Percentiles rank a stretch among this genome's conserved stretches.
These are phyloP conservation scores for Fraxinus greggii DNA, from an alignment of 305 asterid genomes.

Conservation along the genomic window DNA sequence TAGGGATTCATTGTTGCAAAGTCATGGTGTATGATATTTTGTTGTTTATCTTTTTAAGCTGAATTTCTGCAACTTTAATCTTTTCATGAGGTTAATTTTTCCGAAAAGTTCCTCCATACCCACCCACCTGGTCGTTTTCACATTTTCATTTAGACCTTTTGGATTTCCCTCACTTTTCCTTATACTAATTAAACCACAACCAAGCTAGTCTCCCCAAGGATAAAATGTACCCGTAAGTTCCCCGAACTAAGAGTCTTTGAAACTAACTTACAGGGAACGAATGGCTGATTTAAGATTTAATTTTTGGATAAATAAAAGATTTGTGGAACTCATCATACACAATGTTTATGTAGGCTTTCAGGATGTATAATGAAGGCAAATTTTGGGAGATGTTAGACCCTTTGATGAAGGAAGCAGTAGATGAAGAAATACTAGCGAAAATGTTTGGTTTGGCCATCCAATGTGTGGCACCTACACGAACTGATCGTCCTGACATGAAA, in stretches of 20 bases:
- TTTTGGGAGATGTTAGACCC: constrained; percentile 70
- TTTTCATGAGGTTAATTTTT: neutral
- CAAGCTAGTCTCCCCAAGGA: neutral
- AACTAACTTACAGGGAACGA: neutral
- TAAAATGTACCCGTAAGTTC: neutral
- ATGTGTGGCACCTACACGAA: constrained; percentile 89
- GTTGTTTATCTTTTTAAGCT: neutral
- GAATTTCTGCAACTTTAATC: neutral
- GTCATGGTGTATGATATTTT: neutral
- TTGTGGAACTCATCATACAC: neutral
- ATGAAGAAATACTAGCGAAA: constrained; percentile 50
- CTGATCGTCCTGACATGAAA: constrained; percentile 94
- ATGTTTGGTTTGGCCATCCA: constrained; percentile 77
- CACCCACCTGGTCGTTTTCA: neutral
- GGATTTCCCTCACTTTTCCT: neutral
- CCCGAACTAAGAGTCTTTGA: neutral
- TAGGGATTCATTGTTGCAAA: neutral
- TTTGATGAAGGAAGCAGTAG: constrained; percentile 48
- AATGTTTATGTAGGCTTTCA: constrained; percentile 59
- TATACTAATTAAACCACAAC: neutral
- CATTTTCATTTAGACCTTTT: neutral
- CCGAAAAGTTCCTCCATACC: neutral
- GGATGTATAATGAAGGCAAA: constrained; percentile 56
- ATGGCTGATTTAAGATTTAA: neutral
- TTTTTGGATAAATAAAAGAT: neutral